Evolutionary conservation across 1,139 yeast genomes (phyloP).

Genomic region (Suhomyces bribrorum): DNA sequence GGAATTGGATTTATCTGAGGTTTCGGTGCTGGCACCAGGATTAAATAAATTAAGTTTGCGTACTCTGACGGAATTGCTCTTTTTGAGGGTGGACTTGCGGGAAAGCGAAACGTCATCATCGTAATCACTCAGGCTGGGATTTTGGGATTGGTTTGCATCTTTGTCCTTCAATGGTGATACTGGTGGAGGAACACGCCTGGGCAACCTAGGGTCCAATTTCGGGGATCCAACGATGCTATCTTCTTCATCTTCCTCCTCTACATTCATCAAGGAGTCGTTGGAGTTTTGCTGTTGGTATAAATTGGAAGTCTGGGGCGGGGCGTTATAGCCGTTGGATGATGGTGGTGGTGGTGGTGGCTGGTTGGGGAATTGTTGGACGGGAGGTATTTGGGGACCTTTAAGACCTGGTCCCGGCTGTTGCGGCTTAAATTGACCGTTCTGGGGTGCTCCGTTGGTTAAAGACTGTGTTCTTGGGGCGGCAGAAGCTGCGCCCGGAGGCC

Average conservation of each 20-base stretch:
- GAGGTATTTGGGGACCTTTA: conserved; percentile 12
- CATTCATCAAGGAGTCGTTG: conserved; percentile 43
- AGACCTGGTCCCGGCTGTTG: conserved; percentile 4
- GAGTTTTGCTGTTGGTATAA: conserved; percentile 22
- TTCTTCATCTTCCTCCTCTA: conserved; percentile 45
- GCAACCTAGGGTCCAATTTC: conserved; percentile 1
- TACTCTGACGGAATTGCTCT: conserved; percentile 45
- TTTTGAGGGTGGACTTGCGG: conserved; percentile 42
- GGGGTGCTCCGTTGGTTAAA: conserved; percentile 14
- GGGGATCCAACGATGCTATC: conserved; percentile 12
- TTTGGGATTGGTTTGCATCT: too few species aligned
- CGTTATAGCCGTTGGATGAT: conserved; percentile 1
- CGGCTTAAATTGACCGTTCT: background rate
- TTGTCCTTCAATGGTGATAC: conserved; percentile 29
- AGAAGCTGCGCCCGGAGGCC: conserved; percentile 2
- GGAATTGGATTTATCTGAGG: background rate
- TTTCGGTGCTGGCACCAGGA: background rate
- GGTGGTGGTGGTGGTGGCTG: conserved; percentile 3
- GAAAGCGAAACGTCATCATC: conserved; percentile 30
- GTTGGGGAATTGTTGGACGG: conserved; percentile 11
- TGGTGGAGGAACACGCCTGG: conserved; percentile 4
- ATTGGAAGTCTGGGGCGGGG: conserved; percentile 1
- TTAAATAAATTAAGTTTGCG: conserved; percentile 44
- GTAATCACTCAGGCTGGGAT: too few species aligned
- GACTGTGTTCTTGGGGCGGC: conserved; percentile 24